Percentiles rank a stretch among this genome's conserved stretches.
phyloP scores from a whole-genome alignment of 345 rosid genomes.

The sweet orange (Citrus sinensis) region DNA sequence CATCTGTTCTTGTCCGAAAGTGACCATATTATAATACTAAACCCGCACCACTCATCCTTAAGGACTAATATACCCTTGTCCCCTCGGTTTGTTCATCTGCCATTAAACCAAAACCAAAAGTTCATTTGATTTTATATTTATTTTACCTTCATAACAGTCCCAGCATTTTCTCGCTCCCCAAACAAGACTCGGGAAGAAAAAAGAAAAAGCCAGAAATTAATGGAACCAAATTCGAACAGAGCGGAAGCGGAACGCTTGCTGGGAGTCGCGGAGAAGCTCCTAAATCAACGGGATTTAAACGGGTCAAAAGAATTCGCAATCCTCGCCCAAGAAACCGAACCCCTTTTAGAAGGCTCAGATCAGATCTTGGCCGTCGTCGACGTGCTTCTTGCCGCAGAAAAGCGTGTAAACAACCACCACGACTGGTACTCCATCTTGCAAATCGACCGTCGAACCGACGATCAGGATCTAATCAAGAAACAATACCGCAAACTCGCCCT shows the following conservation, averaged over 20 bases:
- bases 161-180: background rate
- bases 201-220: conserved; percentile 15
- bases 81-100: too few species aligned
- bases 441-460: conserved; percentile 47
- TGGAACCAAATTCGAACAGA: conserved; percentile 48
- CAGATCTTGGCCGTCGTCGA: conserved; percentile 88
- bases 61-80: background rate
- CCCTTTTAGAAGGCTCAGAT: conserved; percentile 79
- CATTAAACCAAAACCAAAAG: background rate
- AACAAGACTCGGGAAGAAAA: background rate
- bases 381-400: conserved; percentile 62
- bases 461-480: conserved; percentile 62
- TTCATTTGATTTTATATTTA: background rate
- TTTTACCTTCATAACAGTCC: background rate
- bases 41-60: background rate
- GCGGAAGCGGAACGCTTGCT: conserved; percentile 80
- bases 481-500: conserved; percentile 85
- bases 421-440: conserved; percentile 90
- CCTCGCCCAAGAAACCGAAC: conserved; percentile 81
- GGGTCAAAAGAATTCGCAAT: conserved; percentile 76
- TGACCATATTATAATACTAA: background rate
- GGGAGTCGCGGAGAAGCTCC: conserved; percentile 82
- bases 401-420: conserved; percentile 53
- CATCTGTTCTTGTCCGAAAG: background rate
- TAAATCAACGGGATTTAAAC: conserved; percentile 56